Conservation (phyloP, 2,329 filamentous ascomycete species). For the Trichoderma guizhouense region DNA sequence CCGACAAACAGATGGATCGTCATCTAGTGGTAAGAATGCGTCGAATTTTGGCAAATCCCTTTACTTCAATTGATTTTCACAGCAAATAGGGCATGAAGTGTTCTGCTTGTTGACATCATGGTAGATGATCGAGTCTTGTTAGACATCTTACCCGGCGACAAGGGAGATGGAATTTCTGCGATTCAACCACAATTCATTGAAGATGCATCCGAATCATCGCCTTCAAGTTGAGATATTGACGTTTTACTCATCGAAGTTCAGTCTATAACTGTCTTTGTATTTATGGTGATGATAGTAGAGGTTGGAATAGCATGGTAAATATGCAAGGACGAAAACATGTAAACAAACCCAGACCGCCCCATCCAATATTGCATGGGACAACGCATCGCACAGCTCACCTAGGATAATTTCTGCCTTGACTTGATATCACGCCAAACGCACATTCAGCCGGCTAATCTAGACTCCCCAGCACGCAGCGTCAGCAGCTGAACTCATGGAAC, state of each 20-base stretch:
- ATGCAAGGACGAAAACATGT: not conserved
- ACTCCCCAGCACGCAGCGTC: not conserved
- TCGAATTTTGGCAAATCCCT: not conserved
- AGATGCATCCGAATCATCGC: not conserved
- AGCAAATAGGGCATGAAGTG: not conserved
- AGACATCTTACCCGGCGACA: not conserved
- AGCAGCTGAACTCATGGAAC: not conserved
- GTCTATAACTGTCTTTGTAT: not conserved
- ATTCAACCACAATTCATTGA: not conserved
- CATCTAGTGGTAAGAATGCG: not conserved
- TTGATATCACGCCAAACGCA: not conserved
- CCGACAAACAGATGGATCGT: not conserved
- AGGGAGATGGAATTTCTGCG: not conserved
- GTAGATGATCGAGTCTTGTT: not conserved
- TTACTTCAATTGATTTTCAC: not conserved
- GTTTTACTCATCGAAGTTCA: rapidly evolving
- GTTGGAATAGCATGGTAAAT: not conserved
- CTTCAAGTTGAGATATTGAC: not conserved
- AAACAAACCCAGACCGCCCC: not conserved
- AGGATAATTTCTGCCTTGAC: not conserved
- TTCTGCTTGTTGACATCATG: not conserved
- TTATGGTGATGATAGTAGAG: not conserved
- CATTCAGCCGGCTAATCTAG: not conserved
- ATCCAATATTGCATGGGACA: not conserved
- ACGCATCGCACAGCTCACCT: not conserved